Conservation (phyloP, 192 early-diverging fungal species). For the Coemansia sp. region DNA sequence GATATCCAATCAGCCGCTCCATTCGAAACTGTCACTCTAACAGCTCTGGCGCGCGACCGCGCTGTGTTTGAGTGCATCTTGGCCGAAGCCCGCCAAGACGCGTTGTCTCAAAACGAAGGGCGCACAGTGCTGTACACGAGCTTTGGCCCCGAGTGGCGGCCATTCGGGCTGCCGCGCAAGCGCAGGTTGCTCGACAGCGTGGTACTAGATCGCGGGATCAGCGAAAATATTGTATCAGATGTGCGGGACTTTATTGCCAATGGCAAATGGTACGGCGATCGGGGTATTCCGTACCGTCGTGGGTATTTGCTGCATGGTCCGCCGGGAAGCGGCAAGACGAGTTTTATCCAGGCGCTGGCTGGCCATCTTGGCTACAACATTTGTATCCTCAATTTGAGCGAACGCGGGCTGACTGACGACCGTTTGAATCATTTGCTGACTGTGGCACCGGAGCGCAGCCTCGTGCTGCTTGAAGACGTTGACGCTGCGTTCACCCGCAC, state of each 20-base stretch:
- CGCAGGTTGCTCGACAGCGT: conserved; percentile 70
- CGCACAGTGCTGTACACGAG: conserved; percentile 95
- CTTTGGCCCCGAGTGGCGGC: conserved; percentile 95
- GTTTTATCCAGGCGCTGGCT: conserved; percentile 88
- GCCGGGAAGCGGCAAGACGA: conserved; percentile 90
- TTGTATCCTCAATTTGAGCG: conserved; percentile 81
- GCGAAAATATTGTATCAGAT: conserved; percentile 66
- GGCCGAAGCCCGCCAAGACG: conserved; percentile 75
- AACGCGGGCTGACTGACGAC: conserved; percentile 82
- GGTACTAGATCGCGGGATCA: conserved; percentile 68
- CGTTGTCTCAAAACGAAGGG: conserved; percentile 86
- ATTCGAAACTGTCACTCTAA: conserved; percentile 92
- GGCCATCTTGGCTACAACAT: conserved; percentile 86
- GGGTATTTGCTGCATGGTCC: conserved; percentile 87
- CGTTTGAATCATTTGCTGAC: conserved; percentile 77
- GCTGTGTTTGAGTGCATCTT: conserved; percentile 74
- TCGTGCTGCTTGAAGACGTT: conserved; percentile 79
- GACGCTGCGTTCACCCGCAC: conserved; percentile 81
- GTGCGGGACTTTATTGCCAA: conserved; percentile 75
- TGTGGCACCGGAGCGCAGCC: conserved; percentile 75
- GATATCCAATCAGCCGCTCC: conserved; percentile 90
- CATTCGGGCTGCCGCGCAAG: conserved; percentile 90
- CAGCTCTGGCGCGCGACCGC: conserved; percentile 82
- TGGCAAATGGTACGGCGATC: conserved; percentile 78
- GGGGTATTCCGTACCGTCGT: conserved; percentile 88